Evolutionary conservation across 2,329 filamentous ascomycete genomes (phyloP).

Genomic region (Fonsecaea erecta): DNA sequence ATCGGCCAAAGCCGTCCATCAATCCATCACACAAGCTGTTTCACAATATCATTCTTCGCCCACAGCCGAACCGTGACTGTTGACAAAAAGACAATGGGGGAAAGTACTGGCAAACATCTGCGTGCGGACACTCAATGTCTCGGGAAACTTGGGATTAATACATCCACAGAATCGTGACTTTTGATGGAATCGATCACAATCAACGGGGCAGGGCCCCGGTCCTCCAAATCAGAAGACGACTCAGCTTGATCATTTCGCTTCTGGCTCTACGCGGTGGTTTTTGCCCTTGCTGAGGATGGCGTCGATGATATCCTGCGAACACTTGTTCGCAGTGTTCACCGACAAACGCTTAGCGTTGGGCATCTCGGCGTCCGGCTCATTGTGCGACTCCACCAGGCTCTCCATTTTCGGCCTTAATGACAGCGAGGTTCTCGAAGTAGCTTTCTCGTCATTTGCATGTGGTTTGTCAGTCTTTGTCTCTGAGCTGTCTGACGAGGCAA

Average conservation of each 20-base stretch:
- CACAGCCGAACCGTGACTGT: neutral
- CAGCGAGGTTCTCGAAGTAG: conserved; percentile 1
- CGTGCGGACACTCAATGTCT: neutral
- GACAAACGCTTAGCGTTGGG: neutral
- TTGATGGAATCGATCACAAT: neutral
- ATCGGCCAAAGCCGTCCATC: neutral
- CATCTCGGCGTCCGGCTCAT: conserved; percentile 1
- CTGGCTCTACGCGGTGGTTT: neutral
- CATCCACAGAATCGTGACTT: neutral
- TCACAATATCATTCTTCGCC: neutral
- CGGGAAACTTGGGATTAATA: neutral
- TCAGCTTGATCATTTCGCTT: conserved; percentile 8
- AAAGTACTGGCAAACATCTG: neutral
- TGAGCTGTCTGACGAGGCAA: conserved; percentile 1
- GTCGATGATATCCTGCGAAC: conserved; percentile 29
- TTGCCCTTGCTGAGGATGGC: conserved; percentile 28
- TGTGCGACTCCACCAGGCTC: conserved; percentile 5
- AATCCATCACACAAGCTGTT: neutral
- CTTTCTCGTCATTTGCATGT: conserved; percentile 5
- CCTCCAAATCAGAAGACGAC: neutral
- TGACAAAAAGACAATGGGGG: neutral
- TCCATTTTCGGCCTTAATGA: conserved; percentile 11
- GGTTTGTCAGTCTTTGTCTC: conserved; percentile 6
- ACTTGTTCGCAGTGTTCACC: conserved; percentile 21
- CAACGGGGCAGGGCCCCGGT: neutral